Percentiles rank a stretch among this genome's conserved stretches.
Conservation (phyloP, 1,284 basidiomycete genomes). For the Lignosus rhinocerotis region DNA sequence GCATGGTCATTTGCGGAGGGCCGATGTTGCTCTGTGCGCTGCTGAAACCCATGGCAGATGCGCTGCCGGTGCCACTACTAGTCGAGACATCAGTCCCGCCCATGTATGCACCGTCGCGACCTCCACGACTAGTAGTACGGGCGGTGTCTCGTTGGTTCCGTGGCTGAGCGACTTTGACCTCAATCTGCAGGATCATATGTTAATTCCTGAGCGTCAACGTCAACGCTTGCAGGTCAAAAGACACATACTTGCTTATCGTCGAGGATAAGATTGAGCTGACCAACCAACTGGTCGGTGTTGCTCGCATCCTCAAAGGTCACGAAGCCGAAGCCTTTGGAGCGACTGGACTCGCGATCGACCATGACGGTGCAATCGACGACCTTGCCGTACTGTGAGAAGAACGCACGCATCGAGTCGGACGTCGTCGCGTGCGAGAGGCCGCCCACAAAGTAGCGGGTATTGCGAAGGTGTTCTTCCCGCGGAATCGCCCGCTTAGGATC, state of each 20-base stretch:
- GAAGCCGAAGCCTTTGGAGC: slow-evolving; percentile 94
- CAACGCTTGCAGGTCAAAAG: slow-evolving; percentile 6
- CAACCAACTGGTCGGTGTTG: slow-evolving; percentile 72
- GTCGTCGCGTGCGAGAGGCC: slow-evolving; percentile 80
- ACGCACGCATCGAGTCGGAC: slow-evolving; percentile 78
- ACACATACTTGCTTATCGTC: slow-evolving; percentile 73
- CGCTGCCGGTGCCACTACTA: slow-evolving; percentile 22
- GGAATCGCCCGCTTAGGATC: slow-evolving; percentile 96
- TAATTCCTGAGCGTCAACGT: not conserved
- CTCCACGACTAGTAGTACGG: slow-evolving; percentile 30
- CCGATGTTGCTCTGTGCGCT: slow-evolving; percentile 35
- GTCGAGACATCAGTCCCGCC: slow-evolving; percentile 8
- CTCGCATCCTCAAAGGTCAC: slow-evolving; percentile 85
- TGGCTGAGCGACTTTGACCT: slow-evolving; percentile 85
- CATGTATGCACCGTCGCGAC: slow-evolving; percentile 23
- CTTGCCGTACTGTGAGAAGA: slow-evolving; percentile 77
- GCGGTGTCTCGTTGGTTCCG: slow-evolving; percentile 65
- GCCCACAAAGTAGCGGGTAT: slow-evolving; percentile 88
- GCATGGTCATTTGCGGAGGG: slow-evolving; percentile 52
- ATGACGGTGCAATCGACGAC: slow-evolving; percentile 92
- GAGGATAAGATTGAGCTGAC: slow-evolving; percentile 66
- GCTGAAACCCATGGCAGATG: slow-evolving; percentile 22
- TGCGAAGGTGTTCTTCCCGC: slow-evolving; percentile 79
- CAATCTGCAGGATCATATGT: slow-evolving; percentile 54
- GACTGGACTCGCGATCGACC: slow-evolving; percentile 87